Base-by-base conservation (phyloP, 441 rosid genomes). In the Manihot esculenta region DNA sequence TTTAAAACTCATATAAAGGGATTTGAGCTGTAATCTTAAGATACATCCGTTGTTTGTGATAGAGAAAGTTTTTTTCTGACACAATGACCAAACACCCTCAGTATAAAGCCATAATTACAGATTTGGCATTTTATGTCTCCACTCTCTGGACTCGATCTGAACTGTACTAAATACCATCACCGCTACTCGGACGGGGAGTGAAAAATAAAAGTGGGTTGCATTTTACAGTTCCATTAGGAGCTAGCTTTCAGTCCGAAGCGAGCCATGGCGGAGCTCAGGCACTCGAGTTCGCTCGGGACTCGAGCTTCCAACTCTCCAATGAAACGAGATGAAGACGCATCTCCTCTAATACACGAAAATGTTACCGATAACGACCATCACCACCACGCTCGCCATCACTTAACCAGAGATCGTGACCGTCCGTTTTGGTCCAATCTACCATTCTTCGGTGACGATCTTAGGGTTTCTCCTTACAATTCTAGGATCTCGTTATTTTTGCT, bases 231-330 rank as follows among this genome's bases (percentile, higher is more conserved):
- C 8, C 38, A 24, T 57, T 55, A 42, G 50, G 86, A 84, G 78
- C 87, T 94, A 94, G 89, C 97, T 77, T 92, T 77, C 79, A 94
- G 97, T 79, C 98, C 96, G 45, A 91, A 89, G 81, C 83, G 90
- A 68, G 92, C 85, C 55, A 81, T 87, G 94, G 99, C 85, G 50
- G 99, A 95, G 97, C 89, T 89, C 51, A 81, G 99, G 80, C 95
- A 95, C 87, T 88, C 97, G 79, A 85, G 89, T 83, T 93, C 96
- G 74, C 74, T 84, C 68, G 99, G 98, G 20, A 81, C 88, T 85
- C 88, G 98, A 72, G 80, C 89, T 78, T 68, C 90, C 53, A 84
- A 93, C 51, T 95, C 99, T 44, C 99, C 99, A 10, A 77, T 82
- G 86, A 87, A 86, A 79, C 96, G 95, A 69, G 98, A 95, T 58